These are phyloP conservation scores for Begonia fuchsioides DNA, from an alignment of 306 rosid species.

Conservation along the genomic window DNA sequence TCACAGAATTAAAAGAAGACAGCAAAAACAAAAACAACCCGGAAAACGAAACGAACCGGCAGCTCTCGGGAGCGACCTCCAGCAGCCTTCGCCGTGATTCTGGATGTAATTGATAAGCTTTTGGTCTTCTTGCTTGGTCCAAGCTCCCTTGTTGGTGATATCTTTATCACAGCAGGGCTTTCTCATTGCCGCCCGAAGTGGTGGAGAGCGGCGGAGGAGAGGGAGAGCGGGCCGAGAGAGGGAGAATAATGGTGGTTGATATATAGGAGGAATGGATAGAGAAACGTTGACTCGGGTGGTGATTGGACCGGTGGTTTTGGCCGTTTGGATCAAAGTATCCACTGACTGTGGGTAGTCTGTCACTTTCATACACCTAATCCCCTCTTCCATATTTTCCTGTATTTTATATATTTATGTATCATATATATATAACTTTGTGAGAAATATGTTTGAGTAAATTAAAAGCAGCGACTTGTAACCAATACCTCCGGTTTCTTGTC, in stretches of 20 bases:
- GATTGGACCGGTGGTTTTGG: constrained; percentile 50
- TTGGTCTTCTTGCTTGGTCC: constrained; percentile 66
- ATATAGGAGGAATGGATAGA: constrained; percentile 6
- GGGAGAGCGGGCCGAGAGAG: constrained; percentile 1
- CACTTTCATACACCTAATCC: too few species aligned
- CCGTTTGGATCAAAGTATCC: constrained; percentile 15
- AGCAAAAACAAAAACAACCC: not conserved
- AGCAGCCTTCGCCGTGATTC: constrained; percentile 50
- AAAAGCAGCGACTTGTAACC: too few species aligned
- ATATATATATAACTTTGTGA: too few species aligned
- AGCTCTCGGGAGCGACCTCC: constrained; percentile 62
- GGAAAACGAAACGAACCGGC: constrained; percentile 28
- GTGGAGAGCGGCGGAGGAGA: not conserved
- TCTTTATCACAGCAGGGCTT: constrained; percentile 51
- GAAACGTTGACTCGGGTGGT: constrained; percentile 24
- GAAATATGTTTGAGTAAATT: too few species aligned
- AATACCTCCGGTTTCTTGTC: too few species aligned
- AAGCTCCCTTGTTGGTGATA: constrained; percentile 53
- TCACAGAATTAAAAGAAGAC: not conserved
- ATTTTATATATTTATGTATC: too few species aligned
- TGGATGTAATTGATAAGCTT: constrained; percentile 44
- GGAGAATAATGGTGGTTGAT: constrained; percentile 12
- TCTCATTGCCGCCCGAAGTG: constrained; percentile 37
- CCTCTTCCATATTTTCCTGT: too few species aligned
- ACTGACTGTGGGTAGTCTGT: too few species aligned